phyloP scores from a whole-genome alignment of 805 yeast species.

The Diddensiella caesifluorescens region DNA sequence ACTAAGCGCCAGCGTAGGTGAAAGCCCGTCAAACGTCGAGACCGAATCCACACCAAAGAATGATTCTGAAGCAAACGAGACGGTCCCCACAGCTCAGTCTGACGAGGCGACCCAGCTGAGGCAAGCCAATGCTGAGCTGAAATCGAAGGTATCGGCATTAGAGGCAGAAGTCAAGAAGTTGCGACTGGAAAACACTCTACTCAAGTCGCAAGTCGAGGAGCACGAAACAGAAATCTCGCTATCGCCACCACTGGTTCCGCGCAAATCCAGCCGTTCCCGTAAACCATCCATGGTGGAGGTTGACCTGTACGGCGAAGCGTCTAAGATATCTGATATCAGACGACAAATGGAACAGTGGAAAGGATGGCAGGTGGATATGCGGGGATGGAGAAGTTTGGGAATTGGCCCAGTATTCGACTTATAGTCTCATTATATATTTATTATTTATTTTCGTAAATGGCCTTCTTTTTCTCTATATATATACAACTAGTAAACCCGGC shows the following conservation, averaged over 20 bases:
- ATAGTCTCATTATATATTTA: slow-evolving; percentile 13
- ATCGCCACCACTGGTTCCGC: slow-evolving; percentile 17
- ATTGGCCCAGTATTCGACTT: slow-evolving; percentile 53
- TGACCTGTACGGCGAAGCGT: slow-evolving; percentile 42
- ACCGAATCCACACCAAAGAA: background rate
- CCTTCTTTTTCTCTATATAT: background rate
- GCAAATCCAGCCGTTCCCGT: slow-evolving; percentile 6
- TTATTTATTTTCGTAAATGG: background rate
- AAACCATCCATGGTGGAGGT: slow-evolving; percentile 31
- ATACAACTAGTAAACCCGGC: slow-evolving; percentile 44
- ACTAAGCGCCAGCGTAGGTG: background rate
- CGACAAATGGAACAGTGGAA: slow-evolving; percentile 68
- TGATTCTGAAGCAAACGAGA: background rate
- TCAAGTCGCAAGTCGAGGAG: slow-evolving; percentile 11
- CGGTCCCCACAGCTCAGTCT: background rate
- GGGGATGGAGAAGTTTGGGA: slow-evolving; percentile 69
- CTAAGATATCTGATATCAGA: slow-evolving; percentile 40
- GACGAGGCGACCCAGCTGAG: background rate
- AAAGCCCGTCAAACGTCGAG: background rate
- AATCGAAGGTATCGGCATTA: slow-evolving; percentile 33
- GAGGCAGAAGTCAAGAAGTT: slow-evolving; percentile 21
- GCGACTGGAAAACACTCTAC: slow-evolving; percentile 11
- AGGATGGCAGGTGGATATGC: slow-evolving; percentile 84
- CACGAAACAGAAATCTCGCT: slow-evolving; percentile 6
- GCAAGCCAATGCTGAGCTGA: slow-evolving; percentile 36